Evolutionary conservation across 768 basidiomycete genomes (phyloP).

Genomic region (Strobilomyces confusus): DNA sequence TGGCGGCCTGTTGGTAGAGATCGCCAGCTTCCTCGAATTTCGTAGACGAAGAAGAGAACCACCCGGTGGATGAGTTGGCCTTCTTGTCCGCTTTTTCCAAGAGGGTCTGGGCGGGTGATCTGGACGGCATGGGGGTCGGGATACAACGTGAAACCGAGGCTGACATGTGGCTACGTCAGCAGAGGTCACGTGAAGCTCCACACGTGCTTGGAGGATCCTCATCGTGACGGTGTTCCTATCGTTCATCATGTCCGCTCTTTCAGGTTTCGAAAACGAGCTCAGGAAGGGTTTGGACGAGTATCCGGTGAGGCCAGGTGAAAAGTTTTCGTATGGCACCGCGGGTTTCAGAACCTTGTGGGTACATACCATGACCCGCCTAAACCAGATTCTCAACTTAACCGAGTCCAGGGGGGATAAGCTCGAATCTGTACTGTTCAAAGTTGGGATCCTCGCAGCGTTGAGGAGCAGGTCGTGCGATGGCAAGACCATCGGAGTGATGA

Average conservation of each 20-base stretch:
- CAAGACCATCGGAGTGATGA: conserved; percentile 94
- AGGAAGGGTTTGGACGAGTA: conserved; percentile 53
- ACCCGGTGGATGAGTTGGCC: conserved; percentile 72
- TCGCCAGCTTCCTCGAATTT: conserved; percentile 97
- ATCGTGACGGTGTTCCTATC: neutral
- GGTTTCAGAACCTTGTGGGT: conserved; percentile 90
- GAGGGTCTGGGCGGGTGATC: conserved; percentile 71
- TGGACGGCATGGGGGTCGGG: conserved; percentile 53
- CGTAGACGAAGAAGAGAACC: conserved; percentile 80
- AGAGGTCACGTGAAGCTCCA: conserved; percentile 15
- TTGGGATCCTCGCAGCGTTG: conserved; percentile 85
- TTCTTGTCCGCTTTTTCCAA: conserved; percentile 94
- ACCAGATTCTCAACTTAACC: conserved; percentile 10
- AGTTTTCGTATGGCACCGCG: conserved; percentile 89
- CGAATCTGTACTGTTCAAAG: conserved; percentile 91
- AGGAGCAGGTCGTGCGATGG: conserved; percentile 91
- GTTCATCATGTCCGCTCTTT: conserved; percentile 33
- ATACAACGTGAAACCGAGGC: neutral
- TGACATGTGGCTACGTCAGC: neutral
- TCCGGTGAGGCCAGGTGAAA: conserved; percentile 65
- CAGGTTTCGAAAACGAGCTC: conserved; percentile 39
- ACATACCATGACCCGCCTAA: conserved; percentile 2
- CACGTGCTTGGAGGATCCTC: neutral
- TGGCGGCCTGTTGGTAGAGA: conserved; percentile 91
- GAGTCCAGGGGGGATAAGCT: conserved; percentile 57